Base-by-base conservation (phyloP, 208 protist genomes). In the Leishmania braziliensis region DNA sequence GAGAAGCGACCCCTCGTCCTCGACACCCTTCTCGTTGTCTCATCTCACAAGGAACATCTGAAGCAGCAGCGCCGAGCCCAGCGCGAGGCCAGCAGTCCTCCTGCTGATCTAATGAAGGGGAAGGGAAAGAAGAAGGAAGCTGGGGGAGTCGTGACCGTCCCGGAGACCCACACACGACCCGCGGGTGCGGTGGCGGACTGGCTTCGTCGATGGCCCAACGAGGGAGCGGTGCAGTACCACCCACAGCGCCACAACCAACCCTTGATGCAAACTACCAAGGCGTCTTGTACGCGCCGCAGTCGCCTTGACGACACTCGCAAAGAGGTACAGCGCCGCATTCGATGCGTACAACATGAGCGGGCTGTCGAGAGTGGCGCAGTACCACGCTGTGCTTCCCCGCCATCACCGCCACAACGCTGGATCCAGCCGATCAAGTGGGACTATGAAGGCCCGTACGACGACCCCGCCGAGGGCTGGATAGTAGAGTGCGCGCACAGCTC, bases 1-100 rank as follows among this genome's bases (percentile, higher is more conserved):
- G 89, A 93, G 74, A 71, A 77, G 14, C 87, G 89, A 6, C 88
- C 89, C 20, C 85, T 95, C 43, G 83, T 89, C 48, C 79, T 93
- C 9, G 83, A 91, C 50, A 76, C 81, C 0, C 36, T 94, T 0
- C 68, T 88, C 33, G 14, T 85, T 8, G 9, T 43, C 0, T 29
- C 76, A 5, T 23, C 58, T 48, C 70, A 56, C 14, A 56, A 56
- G 53, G 53, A 20, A 23, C 53, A 56, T 20, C 53, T 56, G 10
- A 20, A 56, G 53, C 53, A 56, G 66, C 73, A 36, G 43, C 39
- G 51, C 18, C 16, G 53, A 8, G 53, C 53, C 16, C 8, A 12
- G 53, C 18, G 53, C 53, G 53, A 20, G 5, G 0, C 33, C 36
- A 18, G 46, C 43, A 60, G 53, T 14, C 20, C 33, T n/a, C 53